Evolutionary conservation across 2,329 filamentous ascomycete genomes (phyloP).

Genomic region (Colletotrichum cereale): DNA sequence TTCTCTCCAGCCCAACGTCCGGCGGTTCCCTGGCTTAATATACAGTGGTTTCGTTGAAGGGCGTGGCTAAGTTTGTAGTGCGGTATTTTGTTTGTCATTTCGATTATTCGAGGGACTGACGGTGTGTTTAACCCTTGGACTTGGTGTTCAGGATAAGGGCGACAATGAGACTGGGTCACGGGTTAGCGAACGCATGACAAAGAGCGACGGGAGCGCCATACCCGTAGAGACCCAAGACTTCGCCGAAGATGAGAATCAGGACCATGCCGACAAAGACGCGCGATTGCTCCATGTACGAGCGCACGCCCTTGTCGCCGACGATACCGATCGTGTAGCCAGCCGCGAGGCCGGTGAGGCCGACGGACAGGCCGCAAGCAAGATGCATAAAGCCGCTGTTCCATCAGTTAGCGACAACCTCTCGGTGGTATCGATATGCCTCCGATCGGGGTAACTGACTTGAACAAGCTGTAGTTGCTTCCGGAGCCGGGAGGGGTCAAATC

Average conservation of each 20-base stretch:
- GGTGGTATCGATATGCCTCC: background rate
- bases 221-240: constrained; percentile 97
- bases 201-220: constrained; percentile 59
- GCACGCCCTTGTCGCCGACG: constrained; percentile 93
- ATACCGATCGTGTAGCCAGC: constrained; percentile 97
- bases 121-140: constrained; percentile 67
- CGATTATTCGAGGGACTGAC: constrained; percentile 1
- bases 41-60: constrained; percentile 36
- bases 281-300: constrained; percentile 96
- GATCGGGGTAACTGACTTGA: constrained; percentile 69
- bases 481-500: constrained; percentile 81
- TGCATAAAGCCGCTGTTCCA: constrained; percentile 85
- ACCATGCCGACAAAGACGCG: constrained; percentile 99
- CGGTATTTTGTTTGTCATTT: constrained; percentile 14
- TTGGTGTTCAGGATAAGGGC: constrained; percentile 94
- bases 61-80: constrained; percentile 24
- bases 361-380: constrained; percentile 88
- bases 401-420: constrained; percentile 39
- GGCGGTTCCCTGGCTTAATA: constrained; percentile 35
- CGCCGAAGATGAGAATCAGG: constrained; percentile 96
- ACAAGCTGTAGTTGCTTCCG: constrained; percentile 79
- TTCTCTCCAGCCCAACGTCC: constrained; percentile 27
- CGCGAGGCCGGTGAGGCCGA: constrained; percentile 91
- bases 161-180: constrained; percentile 79
- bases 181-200: background rate